Conservation (phyloP, 1,284 basidiomycete species). For the Marasmius fiardii region DNA sequence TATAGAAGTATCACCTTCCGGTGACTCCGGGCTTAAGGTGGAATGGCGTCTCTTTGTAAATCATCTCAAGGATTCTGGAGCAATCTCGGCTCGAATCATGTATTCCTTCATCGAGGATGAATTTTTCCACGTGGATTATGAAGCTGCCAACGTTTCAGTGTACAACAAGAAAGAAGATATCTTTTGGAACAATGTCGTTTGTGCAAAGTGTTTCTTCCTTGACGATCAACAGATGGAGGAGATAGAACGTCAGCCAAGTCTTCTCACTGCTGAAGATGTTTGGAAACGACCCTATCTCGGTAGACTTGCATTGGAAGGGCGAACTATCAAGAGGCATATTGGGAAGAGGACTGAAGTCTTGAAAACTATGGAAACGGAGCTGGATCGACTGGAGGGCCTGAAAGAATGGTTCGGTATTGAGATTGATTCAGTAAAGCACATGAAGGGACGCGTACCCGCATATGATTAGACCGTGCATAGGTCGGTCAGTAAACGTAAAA, state of each 20-base stretch:
- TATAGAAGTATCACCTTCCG: neutral
- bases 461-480: too few species aligned
- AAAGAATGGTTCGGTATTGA: too few species aligned
- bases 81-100: constrained; percentile 18
- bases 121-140: constrained; percentile 27
- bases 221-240: constrained; percentile 18
- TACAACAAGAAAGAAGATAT: constrained; percentile 19
- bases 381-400: too few species aligned
- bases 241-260: neutral
- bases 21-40: constrained; percentile 15
- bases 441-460: too few species aligned
- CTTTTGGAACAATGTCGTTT: constrained; percentile 30
- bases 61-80: constrained; percentile 18
- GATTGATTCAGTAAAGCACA: too few species aligned
- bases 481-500: too few species aligned
- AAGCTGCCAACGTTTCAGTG: constrained; percentile 27
- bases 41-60: constrained; percentile 30
- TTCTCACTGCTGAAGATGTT: neutral
- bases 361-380: too few species aligned
- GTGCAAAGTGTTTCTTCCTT: constrained; percentile 25
- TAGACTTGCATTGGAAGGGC: constrained; percentile 25
- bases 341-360: too few species aligned
- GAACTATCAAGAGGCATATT: too few species aligned
- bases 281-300: constrained; percentile 18
- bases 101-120: constrained; percentile 35